Conservation (phyloP, 768 basidiomycete species). For the Boletus barrowsii region DNA sequence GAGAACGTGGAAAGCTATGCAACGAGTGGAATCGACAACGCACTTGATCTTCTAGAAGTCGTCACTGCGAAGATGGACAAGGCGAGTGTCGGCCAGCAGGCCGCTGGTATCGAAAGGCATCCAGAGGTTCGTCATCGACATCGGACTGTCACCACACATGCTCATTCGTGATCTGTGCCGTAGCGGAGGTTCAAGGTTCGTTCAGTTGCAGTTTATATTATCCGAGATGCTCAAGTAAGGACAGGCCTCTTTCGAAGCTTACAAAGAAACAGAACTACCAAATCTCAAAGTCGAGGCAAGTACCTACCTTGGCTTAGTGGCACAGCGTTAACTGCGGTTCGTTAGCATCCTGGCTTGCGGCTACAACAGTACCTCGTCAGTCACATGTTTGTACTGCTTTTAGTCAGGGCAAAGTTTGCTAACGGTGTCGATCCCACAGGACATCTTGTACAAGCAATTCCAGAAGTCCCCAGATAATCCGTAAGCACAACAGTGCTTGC, state of each 20-base stretch:
- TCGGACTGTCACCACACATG: background rate
- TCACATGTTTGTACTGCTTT: slow-evolving; percentile 1
- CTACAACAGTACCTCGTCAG: slow-evolving; percentile 83
- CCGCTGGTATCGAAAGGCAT: slow-evolving; percentile 83
- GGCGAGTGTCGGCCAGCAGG: slow-evolving; percentile 83
- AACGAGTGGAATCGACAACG: slow-evolving; percentile 89
- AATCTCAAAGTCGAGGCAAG: slow-evolving; percentile 69
- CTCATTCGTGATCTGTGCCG: slow-evolving; percentile 11
- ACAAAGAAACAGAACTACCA: slow-evolving; percentile 83
- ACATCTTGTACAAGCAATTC: slow-evolving; percentile 90
- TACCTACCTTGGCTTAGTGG: background rate
- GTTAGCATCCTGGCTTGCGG: slow-evolving; percentile 82
- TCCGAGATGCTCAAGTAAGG: slow-evolving; percentile 3
- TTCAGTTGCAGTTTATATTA: background rate
- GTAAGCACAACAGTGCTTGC: slow-evolving; percentile 42
- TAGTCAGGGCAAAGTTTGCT: background rate
- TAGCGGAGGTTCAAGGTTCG: slow-evolving; percentile 87
- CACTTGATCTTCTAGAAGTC: slow-evolving; percentile 81
- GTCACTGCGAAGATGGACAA: slow-evolving; percentile 94
- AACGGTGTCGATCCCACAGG: slow-evolving; percentile 39
- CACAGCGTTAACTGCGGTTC: slow-evolving; percentile 11
- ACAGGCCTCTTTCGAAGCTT: slow-evolving; percentile 86
- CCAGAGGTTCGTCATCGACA: slow-evolving; percentile 68
- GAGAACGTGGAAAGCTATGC: slow-evolving; percentile 63
- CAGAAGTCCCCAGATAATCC: slow-evolving; percentile 96